Conservation (phyloP, 768 basidiomycete genomes). For the Astraeus odoratus region DNA sequence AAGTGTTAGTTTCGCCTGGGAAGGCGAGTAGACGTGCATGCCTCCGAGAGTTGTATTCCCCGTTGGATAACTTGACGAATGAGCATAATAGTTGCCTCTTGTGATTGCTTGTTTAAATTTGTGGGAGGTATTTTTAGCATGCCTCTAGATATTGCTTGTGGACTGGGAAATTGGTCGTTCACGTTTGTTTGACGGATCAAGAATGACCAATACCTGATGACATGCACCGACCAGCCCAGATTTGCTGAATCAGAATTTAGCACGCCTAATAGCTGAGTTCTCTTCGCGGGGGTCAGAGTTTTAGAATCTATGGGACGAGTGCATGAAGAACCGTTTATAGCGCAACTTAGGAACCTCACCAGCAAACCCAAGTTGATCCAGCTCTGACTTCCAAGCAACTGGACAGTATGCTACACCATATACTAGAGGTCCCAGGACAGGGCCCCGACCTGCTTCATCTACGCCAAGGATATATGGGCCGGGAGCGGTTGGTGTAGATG, state of each 20-base stretch:
- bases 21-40: constrained; percentile 19
- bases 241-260: constrained; percentile 66
- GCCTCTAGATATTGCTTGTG: constrained; percentile 83
- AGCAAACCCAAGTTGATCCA: constrained; percentile 85
- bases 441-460: constrained; percentile 97
- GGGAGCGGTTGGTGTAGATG: constrained; percentile 54
- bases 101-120: constrained; percentile 84
- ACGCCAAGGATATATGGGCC: constrained; percentile 94
- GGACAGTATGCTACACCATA: constrained; percentile 96
- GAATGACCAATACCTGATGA: constrained; percentile 47
- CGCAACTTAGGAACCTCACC: constrained; percentile 40
- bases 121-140: constrained; percentile 82
- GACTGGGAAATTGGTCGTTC: constrained; percentile 39
- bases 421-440: constrained; percentile 91
- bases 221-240: constrained; percentile 77
- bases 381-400: constrained; percentile 58
- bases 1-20: background rate
- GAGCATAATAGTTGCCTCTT: constrained; percentile 85
- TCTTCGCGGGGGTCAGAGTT: constrained; percentile 65
- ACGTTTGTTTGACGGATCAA: background rate
- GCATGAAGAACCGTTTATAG: background rate
- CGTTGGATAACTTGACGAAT: constrained; percentile 79
- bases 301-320: constrained; percentile 73
- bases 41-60: constrained; percentile 77
- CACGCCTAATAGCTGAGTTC: constrained; percentile 57